Conservation (phyloP, 768 basidiomycete species). For the Tulasnella sp. region DNA sequence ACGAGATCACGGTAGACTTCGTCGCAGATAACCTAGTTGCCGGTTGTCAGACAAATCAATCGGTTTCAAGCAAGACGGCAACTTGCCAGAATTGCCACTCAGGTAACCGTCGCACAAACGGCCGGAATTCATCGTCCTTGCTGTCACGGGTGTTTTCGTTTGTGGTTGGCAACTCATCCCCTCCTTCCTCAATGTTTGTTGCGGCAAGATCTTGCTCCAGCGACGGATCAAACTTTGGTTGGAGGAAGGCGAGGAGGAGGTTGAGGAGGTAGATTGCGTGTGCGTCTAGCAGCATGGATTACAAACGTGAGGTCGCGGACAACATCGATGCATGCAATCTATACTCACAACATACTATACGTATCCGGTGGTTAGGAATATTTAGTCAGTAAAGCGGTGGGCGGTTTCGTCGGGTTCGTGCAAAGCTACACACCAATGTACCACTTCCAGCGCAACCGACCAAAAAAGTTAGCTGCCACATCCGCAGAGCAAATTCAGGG, state of each 20-base stretch:
- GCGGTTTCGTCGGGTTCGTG: neutral
- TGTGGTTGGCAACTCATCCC: conserved; percentile 40
- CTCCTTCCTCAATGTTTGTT: conserved; percentile 93
- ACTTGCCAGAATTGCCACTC: conserved; percentile 94
- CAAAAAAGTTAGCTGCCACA: conserved; percentile 27
- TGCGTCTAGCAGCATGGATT: conserved; percentile 52
- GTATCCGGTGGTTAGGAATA: neutral
- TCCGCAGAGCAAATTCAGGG: neutral
- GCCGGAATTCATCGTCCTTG: conserved; percentile 86
- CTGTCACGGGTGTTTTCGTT: conserved; percentile 32
- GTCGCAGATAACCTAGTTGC: conserved; percentile 78
- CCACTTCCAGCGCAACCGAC: conserved; percentile 53
- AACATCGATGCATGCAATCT: neutral
- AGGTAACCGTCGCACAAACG: conserved; percentile 91
- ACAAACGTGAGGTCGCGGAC: conserved; percentile 17
- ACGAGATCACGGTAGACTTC: conserved; percentile 75
- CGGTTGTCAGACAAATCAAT: neutral
- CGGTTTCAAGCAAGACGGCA: neutral
- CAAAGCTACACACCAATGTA: conserved; percentile 69
- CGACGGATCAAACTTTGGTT: conserved; percentile 97
- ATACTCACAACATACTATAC: conserved; percentile 64
- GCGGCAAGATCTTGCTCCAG: conserved; percentile 89
- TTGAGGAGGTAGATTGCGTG: conserved; percentile 95
- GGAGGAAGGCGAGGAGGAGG: conserved; percentile 92
- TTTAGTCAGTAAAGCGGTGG: neutral